A percentile compares a stretch with the other conserved stretches of the same genome.
Conservation (phyloP, 768 basidiomycete genomes). For the Macrocybe gigantea region DNA sequence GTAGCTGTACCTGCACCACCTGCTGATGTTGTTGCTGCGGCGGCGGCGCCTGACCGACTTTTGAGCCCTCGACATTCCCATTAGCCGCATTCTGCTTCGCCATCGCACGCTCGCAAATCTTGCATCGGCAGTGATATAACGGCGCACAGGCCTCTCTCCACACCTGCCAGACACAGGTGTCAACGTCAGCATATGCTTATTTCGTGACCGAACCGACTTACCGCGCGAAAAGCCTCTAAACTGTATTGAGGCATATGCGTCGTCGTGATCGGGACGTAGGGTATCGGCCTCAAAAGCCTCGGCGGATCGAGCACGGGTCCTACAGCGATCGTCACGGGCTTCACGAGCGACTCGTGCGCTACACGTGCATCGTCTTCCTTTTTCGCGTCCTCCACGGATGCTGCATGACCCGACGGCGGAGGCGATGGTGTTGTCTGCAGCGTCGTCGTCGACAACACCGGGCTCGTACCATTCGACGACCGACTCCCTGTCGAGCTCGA, state of each 20-base stretch:
- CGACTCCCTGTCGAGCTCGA: constrained; percentile 36
- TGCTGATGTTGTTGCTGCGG: constrained; percentile 10
- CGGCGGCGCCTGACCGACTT: constrained; percentile 8
- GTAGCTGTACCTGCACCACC: constrained; percentile 8
- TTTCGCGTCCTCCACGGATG: constrained; percentile 28
- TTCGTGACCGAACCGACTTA: constrained; percentile 26
- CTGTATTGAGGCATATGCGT: constrained; percentile 52
- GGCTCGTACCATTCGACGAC: constrained; percentile 58
- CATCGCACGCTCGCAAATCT: constrained; percentile 68
- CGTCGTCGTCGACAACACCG: constrained; percentile 68
- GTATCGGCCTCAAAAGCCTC: constrained; percentile 57
- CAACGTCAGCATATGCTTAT: constrained; percentile 5
- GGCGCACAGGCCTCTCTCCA: constrained; percentile 75
- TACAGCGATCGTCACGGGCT: constrained; percentile 31
- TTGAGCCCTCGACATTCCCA: constrained; percentile 8
- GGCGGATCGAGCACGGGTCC: constrained; percentile 62
- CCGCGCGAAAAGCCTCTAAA: constrained; percentile 49
- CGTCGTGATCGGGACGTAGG: constrained; percentile 56
- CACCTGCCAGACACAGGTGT: constrained; percentile 31
- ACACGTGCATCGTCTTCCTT: constrained; percentile 18
- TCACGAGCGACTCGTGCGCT: constrained; percentile 9
- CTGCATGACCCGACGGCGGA: constrained; percentile 37
- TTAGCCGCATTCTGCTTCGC: constrained; percentile 40
- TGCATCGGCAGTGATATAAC: constrained; percentile 65
- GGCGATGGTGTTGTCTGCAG: constrained; percentile 77